These are phyloP conservation scores for Silene latifolia DNA, from an alignment of 148 eudicot genomes.

Conservation along the genomic window DNA sequence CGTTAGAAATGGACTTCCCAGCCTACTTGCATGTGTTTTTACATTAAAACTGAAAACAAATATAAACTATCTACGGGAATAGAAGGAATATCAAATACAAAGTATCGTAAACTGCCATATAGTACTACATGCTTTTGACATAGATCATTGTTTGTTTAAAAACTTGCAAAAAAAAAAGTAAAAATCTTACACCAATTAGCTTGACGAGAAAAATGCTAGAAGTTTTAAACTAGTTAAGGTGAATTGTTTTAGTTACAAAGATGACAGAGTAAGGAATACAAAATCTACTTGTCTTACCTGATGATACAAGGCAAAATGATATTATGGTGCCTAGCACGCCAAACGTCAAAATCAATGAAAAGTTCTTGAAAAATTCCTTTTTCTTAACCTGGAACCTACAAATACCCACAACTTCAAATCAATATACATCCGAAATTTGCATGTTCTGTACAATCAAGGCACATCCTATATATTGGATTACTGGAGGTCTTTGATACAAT, in stretches of 20 bases:
- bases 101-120: no score
- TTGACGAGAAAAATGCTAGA: neutral
- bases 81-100: no score
- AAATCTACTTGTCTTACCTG: constrained; percentile 42
- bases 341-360: constrained; percentile 66
- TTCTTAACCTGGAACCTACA: constrained; percentile 96
- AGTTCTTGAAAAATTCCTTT: constrained; percentile 86
- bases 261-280: neutral
- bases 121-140: no score
- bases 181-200: neutral
- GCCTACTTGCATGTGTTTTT: no score
- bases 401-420: constrained; percentile 1
- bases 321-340: constrained; percentile 81
- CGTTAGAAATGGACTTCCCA: no score
- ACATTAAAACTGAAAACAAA: no score
- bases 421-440: neutral
- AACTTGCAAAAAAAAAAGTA: no score
- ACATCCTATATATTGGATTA: neutral
- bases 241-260: constrained; percentile 9
- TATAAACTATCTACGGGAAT: no score
- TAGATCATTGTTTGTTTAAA: no score
- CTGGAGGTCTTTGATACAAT: neutral
- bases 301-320: constrained; percentile 74
- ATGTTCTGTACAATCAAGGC: neutral
- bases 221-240: neutral